phyloP scores from a whole-genome alignment of 202 grass and related monocot genomes.

The Schoenoplectus triqueter region DNA sequence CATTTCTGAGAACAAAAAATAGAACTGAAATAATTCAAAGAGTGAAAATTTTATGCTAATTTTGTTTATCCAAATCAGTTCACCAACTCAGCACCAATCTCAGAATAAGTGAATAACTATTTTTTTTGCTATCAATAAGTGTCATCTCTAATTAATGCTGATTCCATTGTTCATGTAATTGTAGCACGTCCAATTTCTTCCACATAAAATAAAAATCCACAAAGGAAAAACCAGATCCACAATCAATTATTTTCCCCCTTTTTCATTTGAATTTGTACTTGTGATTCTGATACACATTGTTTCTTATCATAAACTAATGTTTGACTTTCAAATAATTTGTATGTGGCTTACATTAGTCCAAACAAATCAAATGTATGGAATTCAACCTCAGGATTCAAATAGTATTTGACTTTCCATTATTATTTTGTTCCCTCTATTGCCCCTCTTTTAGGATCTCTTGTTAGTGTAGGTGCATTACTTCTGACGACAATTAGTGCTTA shows the following conservation, averaged over 20 bases:
- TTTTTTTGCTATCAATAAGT: not conserved
- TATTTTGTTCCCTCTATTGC: not conserved
- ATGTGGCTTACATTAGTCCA: not conserved
- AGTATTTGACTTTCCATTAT: slow-evolving; percentile 21
- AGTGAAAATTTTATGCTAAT: too few species aligned
- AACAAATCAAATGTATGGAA: slow-evolving; percentile 12
- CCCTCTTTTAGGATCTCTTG: not conserved
- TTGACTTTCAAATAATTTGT: slow-evolving; percentile 26
- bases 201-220: not conserved
- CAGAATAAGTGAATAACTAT: too few species aligned
- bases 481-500: slow-evolving; percentile 32
- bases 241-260: not conserved
- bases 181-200: not conserved
- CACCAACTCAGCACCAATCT: too few species aligned
- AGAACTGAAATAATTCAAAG: too few species aligned
- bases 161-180: not conserved
- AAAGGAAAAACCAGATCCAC: not conserved
- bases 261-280: not conserved
- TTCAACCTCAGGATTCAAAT: slow-evolving; percentile 36
- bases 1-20: too few species aligned
- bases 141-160: not conserved
- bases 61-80: too few species aligned
- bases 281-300: not conserved
- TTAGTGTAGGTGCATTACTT: slow-evolving; percentile 30
- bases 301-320: slow-evolving; percentile 22